Evolutionary conservation across 2,329 filamentous ascomycete species (phyloP), one percentile per base, ranked within the genome.

Genomic region (Trichoderma sp.): DNA sequence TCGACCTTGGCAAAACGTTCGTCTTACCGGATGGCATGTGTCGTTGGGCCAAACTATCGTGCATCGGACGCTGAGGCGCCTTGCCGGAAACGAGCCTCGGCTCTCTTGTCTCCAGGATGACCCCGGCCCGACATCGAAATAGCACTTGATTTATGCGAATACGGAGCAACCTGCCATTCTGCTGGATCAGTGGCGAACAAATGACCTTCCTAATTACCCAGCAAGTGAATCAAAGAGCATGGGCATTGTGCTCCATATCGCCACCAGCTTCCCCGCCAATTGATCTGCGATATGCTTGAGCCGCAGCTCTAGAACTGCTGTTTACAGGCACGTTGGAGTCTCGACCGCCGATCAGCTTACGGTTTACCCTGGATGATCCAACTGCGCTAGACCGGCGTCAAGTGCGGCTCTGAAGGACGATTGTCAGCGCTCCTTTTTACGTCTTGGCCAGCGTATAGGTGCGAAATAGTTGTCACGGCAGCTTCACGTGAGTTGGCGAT

Each of bases 221-320:
- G 67, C 67, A 38, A 41, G 21, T 60, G 35, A 71, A 33, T 27
- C 29, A 45, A 59, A 9, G 24, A 56, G 9, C 50, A 67, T 33
- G 65, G 65, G n/a, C 35, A 33, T 56, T 11, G 29, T 35, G n/a
- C 56, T 71, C 33, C 68, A 71, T 71, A 60, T 71, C n/a, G 68
- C 68, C 68, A 71, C 59, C 50, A 21, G 27, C 14, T 45, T 63
- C 68, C 68, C 68, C 59, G 56, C 38, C 56, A 71, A 63, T 63
- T 62, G 68, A 71, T 71, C 68, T 71, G 38, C 59, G 56, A 62
- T 24, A 62, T 18, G 24, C 27, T 33, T 69, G 45, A 50, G 68
- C 56, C 31, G 35, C 56, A 63, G 68, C 66, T 71, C 65, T 9
- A 24, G 65, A 56, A 56, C 65, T 59, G 27, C 45, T 71, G 53